A percentile compares a stretch with the other conserved stretches of the same genome.
Evolutionary conservation across 192 early-diverging fungal species (phyloP).

Genomic region (Coemansia sp.): DNA sequence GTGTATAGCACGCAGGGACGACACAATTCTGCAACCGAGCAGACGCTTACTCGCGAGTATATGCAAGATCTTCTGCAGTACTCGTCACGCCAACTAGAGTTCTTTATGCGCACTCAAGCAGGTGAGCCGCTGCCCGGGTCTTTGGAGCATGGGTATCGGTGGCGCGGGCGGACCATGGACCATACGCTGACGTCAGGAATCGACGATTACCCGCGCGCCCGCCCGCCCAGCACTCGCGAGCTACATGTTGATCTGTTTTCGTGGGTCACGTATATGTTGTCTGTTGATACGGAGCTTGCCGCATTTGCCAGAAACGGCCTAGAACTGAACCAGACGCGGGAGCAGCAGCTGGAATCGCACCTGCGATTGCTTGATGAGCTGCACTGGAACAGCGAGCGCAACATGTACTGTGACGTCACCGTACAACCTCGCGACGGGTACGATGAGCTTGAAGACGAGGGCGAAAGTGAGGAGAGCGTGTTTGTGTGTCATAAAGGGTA

Average conservation of each 20-base stretch:
- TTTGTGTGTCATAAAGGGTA: conserved; percentile 52
- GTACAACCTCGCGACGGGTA: conserved; percentile 26
- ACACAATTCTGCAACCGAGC: neutral
- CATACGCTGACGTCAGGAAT: conserved; percentile 90
- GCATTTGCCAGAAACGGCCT: neutral
- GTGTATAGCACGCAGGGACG: neutral
- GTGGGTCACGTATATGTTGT: conserved; percentile 35
- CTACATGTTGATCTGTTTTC: conserved; percentile 44
- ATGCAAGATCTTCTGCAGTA: conserved; percentile 63
- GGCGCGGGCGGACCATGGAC: conserved; percentile 80
- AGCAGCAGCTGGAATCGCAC: conserved; percentile 13
- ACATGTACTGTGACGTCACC: conserved; percentile 51
- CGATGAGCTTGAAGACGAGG: conserved; percentile 47
- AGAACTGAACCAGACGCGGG: neutral
- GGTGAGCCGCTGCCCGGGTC: conserved; percentile 38
- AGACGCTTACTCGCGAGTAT: conserved; percentile 45
- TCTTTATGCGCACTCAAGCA: conserved; percentile 78
- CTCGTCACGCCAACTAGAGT: conserved; percentile 68
- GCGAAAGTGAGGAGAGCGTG: conserved; percentile 16
- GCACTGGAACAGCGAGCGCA: conserved; percentile 38
- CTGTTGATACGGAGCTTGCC: conserved; percentile 17
- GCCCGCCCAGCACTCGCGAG: conserved; percentile 59
- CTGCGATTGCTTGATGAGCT: conserved; percentile 27
- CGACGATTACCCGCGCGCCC: conserved; percentile 91
- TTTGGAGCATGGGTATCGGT: conserved; percentile 71